These are phyloP conservation scores for Gonium pectorale DNA, from an alignment of 139 green algal species.

Conservation along the genomic window DNA sequence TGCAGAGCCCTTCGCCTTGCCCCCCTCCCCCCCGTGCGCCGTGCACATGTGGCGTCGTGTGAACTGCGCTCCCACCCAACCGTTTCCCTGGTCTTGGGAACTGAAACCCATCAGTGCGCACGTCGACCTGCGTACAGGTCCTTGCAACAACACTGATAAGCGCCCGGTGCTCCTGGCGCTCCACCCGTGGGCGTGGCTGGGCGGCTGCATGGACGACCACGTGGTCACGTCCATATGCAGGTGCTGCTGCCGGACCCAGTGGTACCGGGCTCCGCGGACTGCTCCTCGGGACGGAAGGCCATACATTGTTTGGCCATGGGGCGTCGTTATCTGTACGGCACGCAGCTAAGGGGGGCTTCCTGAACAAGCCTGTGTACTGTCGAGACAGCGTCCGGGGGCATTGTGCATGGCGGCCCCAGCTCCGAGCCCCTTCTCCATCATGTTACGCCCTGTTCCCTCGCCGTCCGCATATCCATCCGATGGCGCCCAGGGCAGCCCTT, in stretches of 20 bases:
- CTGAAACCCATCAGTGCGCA: too few relatives aligned
- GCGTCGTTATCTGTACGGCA: neutral
- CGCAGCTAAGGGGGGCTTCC: neutral
- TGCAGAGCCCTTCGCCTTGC: too few relatives aligned
- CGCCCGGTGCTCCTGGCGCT: neutral
- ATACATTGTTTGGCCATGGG: neutral
- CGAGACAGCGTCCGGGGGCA: too few relatives aligned
- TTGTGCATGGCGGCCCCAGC: too few relatives aligned
- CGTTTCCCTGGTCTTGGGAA: too few relatives aligned
- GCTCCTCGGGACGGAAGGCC: neutral
- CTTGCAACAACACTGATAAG: too few relatives aligned
- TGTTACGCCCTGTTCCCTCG: neutral
- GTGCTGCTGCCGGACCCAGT: neutral
- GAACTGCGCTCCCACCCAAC: too few relatives aligned
- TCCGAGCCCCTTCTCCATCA: neutral
- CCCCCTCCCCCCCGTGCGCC: too few relatives aligned
- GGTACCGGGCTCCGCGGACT: neutral
- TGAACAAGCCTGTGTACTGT: neutral
- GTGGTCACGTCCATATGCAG: slow-evolving; percentile 11
- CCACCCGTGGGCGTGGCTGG: slow-evolving; percentile 30
- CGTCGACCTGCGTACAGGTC: too few relatives aligned
- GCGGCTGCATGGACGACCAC: slow-evolving; percentile 34
- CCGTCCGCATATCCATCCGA: neutral
- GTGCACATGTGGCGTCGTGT: too few relatives aligned
- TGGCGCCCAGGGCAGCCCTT: neutral